A percentile compares a stretch with the other conserved stretches of the same genome.
Conservation (phyloP, 2,329 filamentous ascomycete genomes). For the Xylaria sp. region DNA sequence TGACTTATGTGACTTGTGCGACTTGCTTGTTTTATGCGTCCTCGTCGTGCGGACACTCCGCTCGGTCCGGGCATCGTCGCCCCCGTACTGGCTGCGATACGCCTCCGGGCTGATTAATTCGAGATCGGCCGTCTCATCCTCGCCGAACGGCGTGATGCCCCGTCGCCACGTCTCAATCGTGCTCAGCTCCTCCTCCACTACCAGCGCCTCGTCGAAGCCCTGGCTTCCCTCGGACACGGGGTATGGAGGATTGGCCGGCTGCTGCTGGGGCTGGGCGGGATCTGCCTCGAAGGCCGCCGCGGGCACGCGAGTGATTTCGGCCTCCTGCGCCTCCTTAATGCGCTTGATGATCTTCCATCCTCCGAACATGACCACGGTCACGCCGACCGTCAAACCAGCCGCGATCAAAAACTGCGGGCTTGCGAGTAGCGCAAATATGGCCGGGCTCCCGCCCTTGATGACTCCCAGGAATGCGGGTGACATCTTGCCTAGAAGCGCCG, state of each 20-base stretch:
- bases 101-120: slow-evolving; percentile 69
- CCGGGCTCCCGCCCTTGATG: slow-evolving; percentile 84
- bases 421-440: slow-evolving; percentile 85
- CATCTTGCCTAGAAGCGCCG: slow-evolving; percentile 82
- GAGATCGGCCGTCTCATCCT: slow-evolving; percentile 61
- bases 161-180: slow-evolving; percentile 68
- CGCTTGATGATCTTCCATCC: slow-evolving; percentile 98
- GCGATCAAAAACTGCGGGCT: slow-evolving; percentile 96
- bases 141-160: slow-evolving; percentile 63
- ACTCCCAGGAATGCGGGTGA: slow-evolving; percentile 80
- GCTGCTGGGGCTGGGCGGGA: slow-evolving; percentile 19
- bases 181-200: slow-evolving; percentile 68
- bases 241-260: slow-evolving; percentile 35
- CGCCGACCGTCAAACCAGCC: slow-evolving; percentile 85
- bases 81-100: slow-evolving; percentile 56
- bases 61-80: slow-evolving; percentile 51
- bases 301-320: slow-evolving; percentile 33
- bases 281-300: slow-evolving; percentile 51
- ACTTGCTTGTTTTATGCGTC: slow-evolving; percentile 45
- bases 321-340: slow-evolving; percentile 63
- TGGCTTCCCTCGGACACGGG: slow-evolving; percentile 45
- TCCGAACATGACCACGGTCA: slow-evolving; percentile 96
- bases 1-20: slow-evolving; percentile 49
- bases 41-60: slow-evolving; percentile 45
- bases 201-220: slow-evolving; percentile 65